Evolutionary conservation across 1,284 basidiomycete genomes (phyloP), one percentile per base, ranked within the genome.

Genomic region (Ceratobasidium sp.): DNA sequence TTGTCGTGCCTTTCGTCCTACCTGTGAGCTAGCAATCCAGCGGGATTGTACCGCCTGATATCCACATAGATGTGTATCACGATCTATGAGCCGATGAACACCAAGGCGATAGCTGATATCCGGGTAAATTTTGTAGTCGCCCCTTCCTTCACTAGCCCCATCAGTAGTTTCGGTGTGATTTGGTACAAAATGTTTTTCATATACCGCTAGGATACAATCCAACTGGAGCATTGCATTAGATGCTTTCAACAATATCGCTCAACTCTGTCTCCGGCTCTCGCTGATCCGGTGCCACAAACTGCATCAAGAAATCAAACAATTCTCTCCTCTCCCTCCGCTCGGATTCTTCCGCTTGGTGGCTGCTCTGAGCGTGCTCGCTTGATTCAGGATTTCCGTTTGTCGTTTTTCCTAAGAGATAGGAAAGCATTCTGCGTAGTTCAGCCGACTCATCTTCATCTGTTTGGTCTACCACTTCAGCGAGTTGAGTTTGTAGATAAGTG

Each of bases 391-490:
- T 68, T 28, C 66, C 78, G 40, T 59, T 61, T n/a, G 61, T 65
- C 40, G 68, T 65, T 54, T 66, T 73, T 17, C 54, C 62, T 46
- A 94, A 85, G 3, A 94, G 86, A 80, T 93, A 87, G 1, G 90
- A 87, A 59, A 94, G 88, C n/a, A 94, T 86, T 0, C 89, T 88
- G 48, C 91, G 88, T 83, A 94, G 94, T 3, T 84, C 82, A 50
- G 88, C 86, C 0, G 91, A 87, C 82, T 94, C 93, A 67, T 89
- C 88, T 1, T 87, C 82, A 79, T 91, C 88, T 64, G 83, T 85
- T 80, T 94, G 92, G 82, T 94, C 88, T 28, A 94, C 93, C 3
- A 93, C 90, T 0, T 87, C 87, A 0, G 90, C 90, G 12, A 95
- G 90, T 64, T 91, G 87, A 0, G 87, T 90, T 83, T 92, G 92